Evolutionary conservation across 352 stramenopile species (phyloP).

Genomic region (Aphanomyces euteiches): DNA sequence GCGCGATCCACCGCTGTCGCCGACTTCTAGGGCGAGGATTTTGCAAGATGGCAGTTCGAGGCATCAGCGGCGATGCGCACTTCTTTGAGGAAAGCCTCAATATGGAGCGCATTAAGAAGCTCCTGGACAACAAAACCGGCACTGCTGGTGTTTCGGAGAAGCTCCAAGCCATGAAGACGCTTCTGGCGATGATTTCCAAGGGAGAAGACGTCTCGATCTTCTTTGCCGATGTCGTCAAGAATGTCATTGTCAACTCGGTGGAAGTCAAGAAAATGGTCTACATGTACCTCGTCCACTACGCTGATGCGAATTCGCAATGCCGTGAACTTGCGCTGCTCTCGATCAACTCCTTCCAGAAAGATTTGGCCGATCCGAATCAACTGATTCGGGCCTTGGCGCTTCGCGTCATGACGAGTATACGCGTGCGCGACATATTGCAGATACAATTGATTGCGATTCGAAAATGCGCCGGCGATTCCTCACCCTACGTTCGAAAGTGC

Average conservation of each 20-base stretch:
- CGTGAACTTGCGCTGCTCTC: conserved; percentile 94
- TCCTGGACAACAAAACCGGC: conserved; percentile 87
- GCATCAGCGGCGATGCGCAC: conserved; percentile 89
- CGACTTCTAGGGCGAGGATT: conserved; percentile 18
- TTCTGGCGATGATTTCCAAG: conserved; percentile 97
- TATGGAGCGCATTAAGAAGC: conserved; percentile 78
- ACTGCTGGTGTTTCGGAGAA: conserved; percentile 83
- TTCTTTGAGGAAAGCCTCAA: conserved; percentile 98
- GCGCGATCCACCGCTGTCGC: background rate
- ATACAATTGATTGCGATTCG: conserved; percentile 97
- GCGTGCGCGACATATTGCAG: conserved; percentile 97
- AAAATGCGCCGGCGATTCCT: conserved; percentile 88
- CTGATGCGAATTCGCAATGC: conserved; percentile 92
- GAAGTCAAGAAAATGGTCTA: conserved; percentile 99
- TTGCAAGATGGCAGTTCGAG: conserved; percentile 41
- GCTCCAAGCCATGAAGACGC: conserved; percentile 97
- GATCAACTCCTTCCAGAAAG: conserved; percentile 99
- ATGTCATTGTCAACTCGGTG: conserved; percentile 90
- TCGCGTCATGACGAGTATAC: conserved; percentile 96
- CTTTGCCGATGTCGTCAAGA: conserved; percentile 97
- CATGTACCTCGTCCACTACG: conserved; percentile 99
- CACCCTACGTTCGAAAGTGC: conserved; percentile 97
- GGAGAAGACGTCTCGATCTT: conserved; percentile 96
- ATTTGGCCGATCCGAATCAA: conserved; percentile 93
- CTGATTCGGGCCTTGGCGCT: conserved; percentile 92